Base-by-base conservation (phyloP, 2,329 filamentous ascomycete genomes). In the Zymoseptoria crescenta region DNA sequence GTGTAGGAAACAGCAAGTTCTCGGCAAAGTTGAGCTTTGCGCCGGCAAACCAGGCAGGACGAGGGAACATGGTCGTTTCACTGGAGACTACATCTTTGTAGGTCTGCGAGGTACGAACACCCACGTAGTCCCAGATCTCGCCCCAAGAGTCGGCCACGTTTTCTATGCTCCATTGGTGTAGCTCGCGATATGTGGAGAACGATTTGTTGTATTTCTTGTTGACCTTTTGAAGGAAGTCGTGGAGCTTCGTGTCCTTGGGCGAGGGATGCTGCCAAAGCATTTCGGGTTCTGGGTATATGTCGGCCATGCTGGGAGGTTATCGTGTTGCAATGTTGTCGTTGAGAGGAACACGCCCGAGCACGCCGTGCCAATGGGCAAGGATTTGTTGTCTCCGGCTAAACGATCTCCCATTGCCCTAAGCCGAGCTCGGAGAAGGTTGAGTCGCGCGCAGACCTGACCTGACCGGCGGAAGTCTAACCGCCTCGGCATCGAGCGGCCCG, bases 21-120 rank as follows among this genome's bases (percentile, higher is more conserved):
- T 97, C 90, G 27, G 93, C 92, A 72, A 96, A 97, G 74, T 97
- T 99, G 64, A 97, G 80, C 59, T 80, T 85, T 13, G 89, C 83
- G 8, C 87, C 87, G 58, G 84, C 74, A 73, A 96, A 97, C 79
- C 96, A 97, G 60, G 86, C 79, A 7, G 93, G 92, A 24, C 91
- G 86, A 24, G 93, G 93, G 68, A 91, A 97, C 81, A 97, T 88
- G 52, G 83, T 79, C 5, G 85, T 81, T 57, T 83, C 74, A 49
- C 81, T 72, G 24, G 88, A 83, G 19, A 96, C 77, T 49, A 90
- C 87, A 86, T 92, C 68, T 27, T 53, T 55, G 70, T 83, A 92
- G 7, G 78, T 74, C 67, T 77, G 79, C 24, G 88, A 87, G 4
- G 89, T 84, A 63, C 80, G 85, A 65, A 97, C 81, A 50, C 88